Percentiles rank a stretch among this genome's conserved stretches.
phyloP scores from a whole-genome alignment of 2,329 filamentous ascomycete genomes.

The Dichotomopilus funicola region DNA sequence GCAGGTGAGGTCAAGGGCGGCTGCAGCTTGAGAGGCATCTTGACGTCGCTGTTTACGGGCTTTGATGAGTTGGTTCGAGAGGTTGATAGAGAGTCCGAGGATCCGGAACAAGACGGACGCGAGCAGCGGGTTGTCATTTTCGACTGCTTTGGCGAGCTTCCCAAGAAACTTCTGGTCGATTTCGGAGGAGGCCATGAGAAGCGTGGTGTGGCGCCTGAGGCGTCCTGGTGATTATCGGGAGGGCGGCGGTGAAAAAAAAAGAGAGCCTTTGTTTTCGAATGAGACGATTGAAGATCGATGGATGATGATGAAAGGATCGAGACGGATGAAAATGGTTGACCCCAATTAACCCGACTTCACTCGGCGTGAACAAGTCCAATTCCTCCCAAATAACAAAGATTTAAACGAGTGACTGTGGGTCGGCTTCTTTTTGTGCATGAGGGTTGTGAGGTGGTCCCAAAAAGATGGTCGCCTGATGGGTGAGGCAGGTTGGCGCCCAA shows the following conservation, averaged over 20 bases:
- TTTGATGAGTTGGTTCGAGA: conserved; percentile 74
- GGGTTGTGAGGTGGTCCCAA: neutral
- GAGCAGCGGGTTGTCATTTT: conserved; percentile 69
- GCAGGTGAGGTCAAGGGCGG: conserved; percentile 72
- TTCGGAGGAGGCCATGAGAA: conserved; percentile 84
- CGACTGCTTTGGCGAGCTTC: conserved; percentile 74
- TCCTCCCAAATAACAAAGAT: conserved; percentile 8
- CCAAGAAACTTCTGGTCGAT: conserved; percentile 97
- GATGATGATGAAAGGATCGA: neutral
- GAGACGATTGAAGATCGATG: too few relatives aligned
- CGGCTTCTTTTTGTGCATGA: conserved; percentile 14
- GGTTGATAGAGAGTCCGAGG: conserved; percentile 79
- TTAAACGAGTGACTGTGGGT: conserved; percentile 17
- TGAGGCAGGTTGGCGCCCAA: conserved; percentile 20
- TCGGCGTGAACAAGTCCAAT: conserved; percentile 6
- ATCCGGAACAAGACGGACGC: conserved; percentile 83
- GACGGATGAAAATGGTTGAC: neutral
- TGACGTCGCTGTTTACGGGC: conserved; percentile 77
- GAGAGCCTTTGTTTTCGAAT: neutral
- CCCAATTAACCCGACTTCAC: neutral
- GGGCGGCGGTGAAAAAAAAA: neutral
- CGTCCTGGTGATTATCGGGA: neutral
- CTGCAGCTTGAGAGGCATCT: conserved; percentile 71
- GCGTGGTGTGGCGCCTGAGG: neutral
- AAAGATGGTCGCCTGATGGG: neutral